Base-by-base conservation (phyloP, 306 rosid species). In the Arachis hypogaea region DNA sequence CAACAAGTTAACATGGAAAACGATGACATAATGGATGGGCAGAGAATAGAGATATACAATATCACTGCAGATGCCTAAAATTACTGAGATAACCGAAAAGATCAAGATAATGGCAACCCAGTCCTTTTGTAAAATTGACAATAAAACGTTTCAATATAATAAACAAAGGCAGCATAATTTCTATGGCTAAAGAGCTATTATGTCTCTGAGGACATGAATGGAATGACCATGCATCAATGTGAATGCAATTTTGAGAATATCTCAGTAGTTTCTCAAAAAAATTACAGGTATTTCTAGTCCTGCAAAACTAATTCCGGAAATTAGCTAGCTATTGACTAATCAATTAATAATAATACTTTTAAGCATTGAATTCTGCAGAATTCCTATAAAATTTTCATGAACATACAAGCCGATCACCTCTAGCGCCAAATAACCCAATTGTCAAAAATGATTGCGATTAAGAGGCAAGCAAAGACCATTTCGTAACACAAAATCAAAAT, bases 21-120 rank as follows among this genome's bases (percentile, higher is more conserved):
- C 68, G 61, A 68, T 57, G 7, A 41, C 50, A 58, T 66, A 56
- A 16, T 9, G n/a, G 42, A 77, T 30, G 77, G 50, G 43, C 73
- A 77, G 45, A 52, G 44, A 57, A 42, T 68, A 77, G 45, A 52
- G 44, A 57, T 49, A 5, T 46, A 73, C 46, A 12, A 59, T 16
- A 55, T 47, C 14, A 47, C 33, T 4, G 7, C 74, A 49, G 30
- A 30, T 22, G 74, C 73, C 55, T 59, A 82, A 42, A 57, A 65
- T 33, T 11, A 74, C 58, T 5, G 16, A 52, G 6, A 4, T 11
- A 52, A 52, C 29, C 8, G 9, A n/a, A 52, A 52, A 52, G 58
- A 8, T 22, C 58, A 9, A 52, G 43, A 74, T 36, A 63, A 40
- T 40, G 49, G 41, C 7, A 68, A 36, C 71, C 61, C 3, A 12